Percentiles rank a stretch among this genome's conserved stretches.
phyloP scores from a whole-genome alignment of 2,329 filamentous ascomycete genomes.

The Fusarium heterosporum region DNA sequence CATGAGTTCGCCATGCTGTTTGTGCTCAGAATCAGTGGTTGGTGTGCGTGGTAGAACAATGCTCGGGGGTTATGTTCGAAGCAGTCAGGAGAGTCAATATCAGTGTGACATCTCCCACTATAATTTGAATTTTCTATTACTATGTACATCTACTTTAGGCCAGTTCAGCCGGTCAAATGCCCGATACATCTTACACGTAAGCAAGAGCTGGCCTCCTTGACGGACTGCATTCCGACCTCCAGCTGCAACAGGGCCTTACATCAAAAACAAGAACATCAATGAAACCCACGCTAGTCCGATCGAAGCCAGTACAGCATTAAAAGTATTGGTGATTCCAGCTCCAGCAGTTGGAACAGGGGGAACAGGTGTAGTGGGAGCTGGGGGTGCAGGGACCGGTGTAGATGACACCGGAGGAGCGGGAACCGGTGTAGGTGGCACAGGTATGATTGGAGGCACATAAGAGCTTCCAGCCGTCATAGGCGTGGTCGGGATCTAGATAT shows the following conservation, averaged over 20 bases:
- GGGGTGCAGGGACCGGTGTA: neutral
- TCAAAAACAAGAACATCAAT: conserved; percentile 6
- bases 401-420: neutral
- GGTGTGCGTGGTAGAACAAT: neutral
- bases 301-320: neutral
- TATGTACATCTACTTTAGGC: too few relatives aligned
- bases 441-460: neutral
- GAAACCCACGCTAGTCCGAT: conserved; percentile 2
- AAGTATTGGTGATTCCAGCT: neutral
- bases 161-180: too few relatives aligned
- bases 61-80: neutral
- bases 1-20: too few relatives aligned
- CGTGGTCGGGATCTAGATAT: neutral
- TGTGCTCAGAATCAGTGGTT: neutral
- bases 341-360: conserved; percentile 28
- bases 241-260: neutral
- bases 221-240: neutral
- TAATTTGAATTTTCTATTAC: too few relatives aligned
- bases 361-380: too few relatives aligned
- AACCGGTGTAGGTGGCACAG: neutral
- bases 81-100: neutral
- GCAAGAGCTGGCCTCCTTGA: neutral
- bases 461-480: neutral
- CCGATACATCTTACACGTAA: too few relatives aligned
- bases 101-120: neutral